A percentile compares a stretch with the other conserved stretches of the same genome.
phyloP scores from a whole-genome alignment of 2,329 filamentous ascomycete species.

The Cadophora luteo-olivacea region DNA sequence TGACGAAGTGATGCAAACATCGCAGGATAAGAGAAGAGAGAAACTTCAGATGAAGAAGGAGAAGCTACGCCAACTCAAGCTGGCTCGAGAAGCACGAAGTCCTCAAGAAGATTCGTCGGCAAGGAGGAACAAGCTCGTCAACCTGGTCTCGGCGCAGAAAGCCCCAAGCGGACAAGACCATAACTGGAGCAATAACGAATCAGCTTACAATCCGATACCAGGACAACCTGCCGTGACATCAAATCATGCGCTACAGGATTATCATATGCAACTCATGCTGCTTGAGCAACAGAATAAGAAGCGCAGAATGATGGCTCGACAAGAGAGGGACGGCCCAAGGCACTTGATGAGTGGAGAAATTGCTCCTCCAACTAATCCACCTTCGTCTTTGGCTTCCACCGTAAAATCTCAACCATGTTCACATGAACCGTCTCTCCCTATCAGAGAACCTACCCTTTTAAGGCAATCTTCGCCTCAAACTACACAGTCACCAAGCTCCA shows the following conservation, averaged over 20 bases:
- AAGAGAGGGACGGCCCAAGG: not conserved
- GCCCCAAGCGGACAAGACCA: not conserved
- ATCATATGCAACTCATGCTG: conserved; percentile 16
- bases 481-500: not conserved
- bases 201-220: not conserved
- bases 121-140: not conserved
- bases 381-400: not conserved
- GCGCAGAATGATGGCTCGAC: not conserved
- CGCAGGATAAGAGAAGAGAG: not conserved
- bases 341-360: too few species aligned
- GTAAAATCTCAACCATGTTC: not conserved
- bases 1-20: not conserved
- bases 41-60: not conserved
- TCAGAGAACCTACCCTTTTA: not conserved
- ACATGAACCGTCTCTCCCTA: not conserved
- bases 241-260: not conserved
- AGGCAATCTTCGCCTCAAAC: too few species aligned
- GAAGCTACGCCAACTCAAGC: not conserved
- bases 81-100: not conserved
- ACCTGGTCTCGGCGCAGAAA: conserved; percentile 6
- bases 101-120: not conserved
- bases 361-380: not conserved
- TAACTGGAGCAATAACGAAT: not conserved
- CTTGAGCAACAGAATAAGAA: conserved; percentile 12
- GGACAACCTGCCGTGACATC: not conserved